phyloP scores from a whole-genome alignment of 306 rosid species.

The Cucumis hystrix region DNA sequence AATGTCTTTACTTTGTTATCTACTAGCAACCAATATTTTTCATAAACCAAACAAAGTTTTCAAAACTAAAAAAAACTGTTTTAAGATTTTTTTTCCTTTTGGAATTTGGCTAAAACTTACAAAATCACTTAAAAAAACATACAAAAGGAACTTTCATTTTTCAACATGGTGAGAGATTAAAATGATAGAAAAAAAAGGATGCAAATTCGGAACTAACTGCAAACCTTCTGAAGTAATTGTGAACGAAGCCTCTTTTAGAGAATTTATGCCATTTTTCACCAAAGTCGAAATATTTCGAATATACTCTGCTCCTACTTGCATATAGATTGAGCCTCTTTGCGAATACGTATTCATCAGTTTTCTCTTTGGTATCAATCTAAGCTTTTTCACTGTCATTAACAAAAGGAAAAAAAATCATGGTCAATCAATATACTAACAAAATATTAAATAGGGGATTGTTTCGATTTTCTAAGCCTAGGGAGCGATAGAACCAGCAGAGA shows the following conservation, averaged over 20 bases:
- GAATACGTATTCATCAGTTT: constrained; percentile 65
- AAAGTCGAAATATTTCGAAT: constrained; percentile 60
- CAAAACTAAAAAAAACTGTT: no score
- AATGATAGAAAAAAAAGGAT: neutral
- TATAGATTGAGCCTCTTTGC: constrained; percentile 56
- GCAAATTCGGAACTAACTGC: neutral
- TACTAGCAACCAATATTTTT: no score
- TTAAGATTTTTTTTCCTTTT: no score
- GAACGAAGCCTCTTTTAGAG: constrained; percentile 41
- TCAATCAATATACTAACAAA: neutral
- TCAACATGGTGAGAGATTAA: neutral
- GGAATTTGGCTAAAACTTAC: no score
- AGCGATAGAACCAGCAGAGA: neutral
- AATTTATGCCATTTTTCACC: constrained; percentile 61
- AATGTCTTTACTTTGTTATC: no score
- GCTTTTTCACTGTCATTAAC: constrained; percentile 54
- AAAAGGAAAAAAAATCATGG: neutral
- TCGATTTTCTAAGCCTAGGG: neutral
- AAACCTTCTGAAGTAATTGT: constrained; percentile 53
- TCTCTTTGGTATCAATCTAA: constrained; percentile 68
- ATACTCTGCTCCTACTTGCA: constrained; percentile 72
- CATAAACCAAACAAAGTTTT: no score
- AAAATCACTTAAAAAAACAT: neutral
- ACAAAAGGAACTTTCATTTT: neutral
- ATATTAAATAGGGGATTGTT: neutral